Evolutionary conservation across 1,139 yeast genomes (phyloP).

Genomic region (Wickerhamiella pararugosa): DNA sequence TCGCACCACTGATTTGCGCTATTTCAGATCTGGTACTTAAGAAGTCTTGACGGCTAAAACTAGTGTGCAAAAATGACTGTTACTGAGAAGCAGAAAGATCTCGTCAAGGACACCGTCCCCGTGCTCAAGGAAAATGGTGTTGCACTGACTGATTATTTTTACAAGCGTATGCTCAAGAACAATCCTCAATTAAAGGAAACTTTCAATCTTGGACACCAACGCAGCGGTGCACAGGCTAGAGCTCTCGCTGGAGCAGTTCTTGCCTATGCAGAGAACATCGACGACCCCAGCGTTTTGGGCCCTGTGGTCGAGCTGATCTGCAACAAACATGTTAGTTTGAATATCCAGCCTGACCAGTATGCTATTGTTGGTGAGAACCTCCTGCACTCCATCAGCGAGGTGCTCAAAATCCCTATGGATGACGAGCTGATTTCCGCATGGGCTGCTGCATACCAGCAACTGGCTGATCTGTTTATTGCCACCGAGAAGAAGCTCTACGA

Average conservation of each 20-base stretch:
- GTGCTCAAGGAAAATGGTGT: constrained; percentile 43
- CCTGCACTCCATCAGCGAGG: constrained; percentile 37
- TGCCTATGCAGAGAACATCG: constrained; percentile 50
- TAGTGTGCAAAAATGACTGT: constrained; percentile 10
- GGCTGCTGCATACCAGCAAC: constrained; percentile 47
- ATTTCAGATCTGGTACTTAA: too few relatives aligned
- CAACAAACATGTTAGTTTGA: constrained; percentile 50
- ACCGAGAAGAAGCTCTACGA: constrained; percentile 38
- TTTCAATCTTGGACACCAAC: constrained; percentile 48
- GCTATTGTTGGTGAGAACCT: constrained; percentile 47
- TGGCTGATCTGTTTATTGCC: constrained; percentile 46
- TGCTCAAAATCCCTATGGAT: constrained; percentile 43
- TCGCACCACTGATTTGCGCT: too few relatives aligned
- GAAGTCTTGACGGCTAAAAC: too few relatives aligned
- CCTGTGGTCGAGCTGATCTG: constrained; percentile 47
- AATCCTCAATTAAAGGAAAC: constrained; percentile 42
- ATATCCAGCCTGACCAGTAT: constrained; percentile 47
- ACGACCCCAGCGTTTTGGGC: constrained; percentile 38
- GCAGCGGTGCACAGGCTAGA: constrained; percentile 41
- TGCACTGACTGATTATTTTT: constrained; percentile 39
- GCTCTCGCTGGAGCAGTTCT: constrained; percentile 49
- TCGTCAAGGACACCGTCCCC: constrained; percentile 45
- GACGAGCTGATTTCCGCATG: constrained; percentile 47
- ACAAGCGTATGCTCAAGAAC: constrained; percentile 37
- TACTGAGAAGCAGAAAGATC: constrained; percentile 24